A percentile compares a stretch with the other conserved stretches of the same genome.
Evolutionary conservation across 169 alveolate species (phyloP).

Genomic region (Cystoisospora suis): DNA sequence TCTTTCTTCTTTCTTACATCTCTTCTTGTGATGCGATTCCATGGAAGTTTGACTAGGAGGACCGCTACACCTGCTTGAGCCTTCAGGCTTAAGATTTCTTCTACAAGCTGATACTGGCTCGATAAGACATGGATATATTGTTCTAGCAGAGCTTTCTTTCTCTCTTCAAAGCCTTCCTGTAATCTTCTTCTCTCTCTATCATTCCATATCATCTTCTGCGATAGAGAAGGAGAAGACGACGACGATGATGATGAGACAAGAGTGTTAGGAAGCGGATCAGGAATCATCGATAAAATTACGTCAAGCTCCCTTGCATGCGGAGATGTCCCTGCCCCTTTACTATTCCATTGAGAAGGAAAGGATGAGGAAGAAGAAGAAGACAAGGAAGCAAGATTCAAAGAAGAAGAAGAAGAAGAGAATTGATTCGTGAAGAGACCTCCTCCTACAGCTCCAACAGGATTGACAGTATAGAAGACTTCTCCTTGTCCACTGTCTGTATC

Average conservation of each 20-base stretch:
- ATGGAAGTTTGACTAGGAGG: neutral
- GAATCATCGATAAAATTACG: neutral
- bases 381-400: neutral
- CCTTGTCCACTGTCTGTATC: too few relatives aligned
- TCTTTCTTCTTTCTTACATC: neutral
- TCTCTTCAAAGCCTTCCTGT: neutral
- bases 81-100: neutral
- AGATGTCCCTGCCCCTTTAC: neutral
- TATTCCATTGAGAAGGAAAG: neutral
- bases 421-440: slow-evolving; percentile 13
- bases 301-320: neutral
- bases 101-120: neutral
- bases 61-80: neutral
- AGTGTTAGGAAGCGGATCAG: slow-evolving; percentile 20
- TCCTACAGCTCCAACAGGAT: slow-evolving; percentile 19
- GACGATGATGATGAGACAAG: neutral
- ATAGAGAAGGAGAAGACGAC: neutral
- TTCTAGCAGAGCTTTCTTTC: neutral
- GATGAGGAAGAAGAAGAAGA: neutral
- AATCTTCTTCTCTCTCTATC: neutral
- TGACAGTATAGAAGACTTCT: too few relatives aligned
- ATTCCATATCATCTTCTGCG: neutral
- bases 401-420: neutral
- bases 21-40: neutral
- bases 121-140: neutral